These are phyloP conservation scores for Cladosporium phlei DNA, from an alignment of 2,329 filamentous ascomycete species.

Conservation along the genomic window DNA sequence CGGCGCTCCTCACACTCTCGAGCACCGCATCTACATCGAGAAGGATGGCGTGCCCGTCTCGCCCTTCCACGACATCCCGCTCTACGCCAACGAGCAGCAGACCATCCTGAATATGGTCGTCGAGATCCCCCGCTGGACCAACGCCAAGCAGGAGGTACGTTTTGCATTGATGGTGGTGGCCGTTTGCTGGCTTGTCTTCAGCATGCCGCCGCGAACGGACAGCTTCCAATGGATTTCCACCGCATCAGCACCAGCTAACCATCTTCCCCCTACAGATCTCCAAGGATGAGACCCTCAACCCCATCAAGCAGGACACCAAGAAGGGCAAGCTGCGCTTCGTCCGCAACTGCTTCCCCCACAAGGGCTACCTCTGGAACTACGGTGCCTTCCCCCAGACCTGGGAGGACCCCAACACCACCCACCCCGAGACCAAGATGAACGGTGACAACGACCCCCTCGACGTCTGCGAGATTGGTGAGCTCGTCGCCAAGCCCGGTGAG, in stretches of 20 bases:
- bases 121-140: conserved; percentile 99
- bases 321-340: conserved; percentile 99
- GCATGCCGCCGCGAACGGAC: neutral
- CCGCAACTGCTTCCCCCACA: conserved; percentile 99
- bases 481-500: conserved; percentile 92
- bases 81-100: conserved; percentile 95
- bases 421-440: conserved; percentile 99
- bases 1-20: conserved; percentile 83
- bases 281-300: conserved; percentile 97
- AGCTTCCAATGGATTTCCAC: neutral
- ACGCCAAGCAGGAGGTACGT: conserved; percentile 96
- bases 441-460: conserved; percentile 99
- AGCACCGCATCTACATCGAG: conserved; percentile 97
- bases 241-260: neutral
- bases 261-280: conserved; percentile 68
- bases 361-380: conserved; percentile 99
- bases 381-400: conserved; percentile 99
- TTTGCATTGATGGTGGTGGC: neutral
- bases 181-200: conserved; percentile 1
- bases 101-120: conserved; percentile 98
- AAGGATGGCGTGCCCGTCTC: conserved; percentile 93
- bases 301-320: conserved; percentile 99
- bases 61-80: conserved; percentile 96
- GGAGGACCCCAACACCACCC: conserved; percentile 94
- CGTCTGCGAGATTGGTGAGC: conserved; percentile 98